Base-by-base conservation (phyloP, 805 yeast genomes). In the Ogataea corticis region DNA sequence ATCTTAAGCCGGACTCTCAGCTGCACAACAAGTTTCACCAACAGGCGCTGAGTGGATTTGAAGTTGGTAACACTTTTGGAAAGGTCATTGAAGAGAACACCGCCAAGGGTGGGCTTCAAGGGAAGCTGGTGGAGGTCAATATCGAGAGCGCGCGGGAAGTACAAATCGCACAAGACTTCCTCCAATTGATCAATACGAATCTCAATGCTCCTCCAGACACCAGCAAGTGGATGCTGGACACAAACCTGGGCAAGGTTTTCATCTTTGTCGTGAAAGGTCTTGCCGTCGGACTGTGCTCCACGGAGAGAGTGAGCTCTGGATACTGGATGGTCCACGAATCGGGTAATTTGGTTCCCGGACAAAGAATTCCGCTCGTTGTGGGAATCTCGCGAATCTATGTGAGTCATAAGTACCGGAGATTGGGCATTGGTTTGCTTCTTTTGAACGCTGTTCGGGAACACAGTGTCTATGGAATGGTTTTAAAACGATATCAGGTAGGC, bases 261-360 rank as follows among this genome's bases (percentile, higher is more conserved):
- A 65, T 83, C 3, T 75, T 75, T 41, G 60, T 83, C 3, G 64
- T 68, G 32, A 61, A 70, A 15, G 67, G 42, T 7, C 46, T 46
- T 17, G 82, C 82, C 0, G 70, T 85, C 2, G 90, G 85, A 0
- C 55, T 82, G 1, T 69, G 82, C 7, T 73, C 82, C 2, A 71
- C 81, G 1, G 87, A 82, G 39, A 65, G 70, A 27, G 63, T 72
- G 1, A 39, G 23, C 2, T 66, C 68, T 32, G 78, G 84, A 0
- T 62, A 75, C 30, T 84, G 91, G 91, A 77, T 83, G 79, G 65
- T 81, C 0, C 60, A 70, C 42, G 75, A 73, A 2, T 72, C 77
- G 2, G 82, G 80, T 3, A 53, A 62, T 32, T 60, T 75, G 0
- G 83, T 83, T 0, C 79, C 79, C 3, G 59, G 69, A 5, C 76